Evolutionary conservation across 2,329 filamentous ascomycete species (phyloP).

Genomic region (Penicillium sp.): DNA sequence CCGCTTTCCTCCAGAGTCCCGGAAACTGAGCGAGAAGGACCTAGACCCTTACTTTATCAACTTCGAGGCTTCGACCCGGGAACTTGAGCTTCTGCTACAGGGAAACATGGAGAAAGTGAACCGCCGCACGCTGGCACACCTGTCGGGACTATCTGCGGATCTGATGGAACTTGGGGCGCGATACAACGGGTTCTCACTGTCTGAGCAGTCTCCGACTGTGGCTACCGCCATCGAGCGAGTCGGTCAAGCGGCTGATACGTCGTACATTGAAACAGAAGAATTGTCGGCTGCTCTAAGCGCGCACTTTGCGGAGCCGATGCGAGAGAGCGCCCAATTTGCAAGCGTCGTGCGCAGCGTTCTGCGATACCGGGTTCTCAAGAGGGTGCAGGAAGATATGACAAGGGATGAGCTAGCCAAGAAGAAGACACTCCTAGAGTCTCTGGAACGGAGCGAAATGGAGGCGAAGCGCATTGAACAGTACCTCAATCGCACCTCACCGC

Average conservation of each 20-base stretch:
- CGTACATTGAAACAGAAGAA: constrained; percentile 94
- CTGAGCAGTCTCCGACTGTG: constrained; percentile 85
- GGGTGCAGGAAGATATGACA: constrained; percentile 97
- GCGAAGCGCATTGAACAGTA: constrained; percentile 94
- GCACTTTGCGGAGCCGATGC: constrained; percentile 95
- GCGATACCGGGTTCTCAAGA: constrained; percentile 87
- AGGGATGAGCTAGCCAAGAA: constrained; percentile 92
- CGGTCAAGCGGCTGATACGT: constrained; percentile 92
- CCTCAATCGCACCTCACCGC: constrained; percentile 65
- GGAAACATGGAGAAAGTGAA: constrained; percentile 98
- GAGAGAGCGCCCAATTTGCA: constrained; percentile 96
- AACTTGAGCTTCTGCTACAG: constrained; percentile 83
- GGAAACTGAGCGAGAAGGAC: constrained; percentile 81
- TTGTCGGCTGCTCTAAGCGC: constrained; percentile 85
- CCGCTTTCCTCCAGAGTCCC: constrained; percentile 80
- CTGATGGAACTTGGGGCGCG: constrained; percentile 92
- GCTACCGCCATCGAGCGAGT: constrained; percentile 92
- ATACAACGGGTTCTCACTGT: constrained; percentile 95
- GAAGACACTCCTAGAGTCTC: constrained; percentile 75
- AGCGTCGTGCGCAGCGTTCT: constrained; percentile 89
- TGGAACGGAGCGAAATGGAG: constrained; percentile 94
- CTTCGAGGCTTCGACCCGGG: constrained; percentile 89
- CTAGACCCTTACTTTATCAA: constrained; percentile 95
- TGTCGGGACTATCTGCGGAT: constrained; percentile 82
- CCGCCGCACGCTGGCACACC: constrained; percentile 81